Conservation (phyloP, 352 stramenopile species). For the Pythium pyrilobum region DNA sequence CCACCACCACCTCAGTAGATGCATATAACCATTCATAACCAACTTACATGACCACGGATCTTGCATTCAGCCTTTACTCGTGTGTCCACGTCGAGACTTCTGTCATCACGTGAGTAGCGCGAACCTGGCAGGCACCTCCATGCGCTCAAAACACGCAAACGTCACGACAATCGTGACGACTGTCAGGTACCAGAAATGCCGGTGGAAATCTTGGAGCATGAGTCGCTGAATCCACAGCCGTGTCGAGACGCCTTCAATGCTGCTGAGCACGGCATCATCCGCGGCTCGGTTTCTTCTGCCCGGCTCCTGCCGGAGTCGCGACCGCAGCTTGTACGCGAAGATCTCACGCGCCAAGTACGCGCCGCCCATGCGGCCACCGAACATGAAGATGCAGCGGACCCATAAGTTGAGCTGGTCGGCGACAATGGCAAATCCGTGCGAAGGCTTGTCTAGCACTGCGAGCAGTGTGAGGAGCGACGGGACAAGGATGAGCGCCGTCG, state of each 20-base stretch:
- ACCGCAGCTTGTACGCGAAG: constrained; percentile 78
- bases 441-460: constrained; percentile 69
- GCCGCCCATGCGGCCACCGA: constrained; percentile 61
- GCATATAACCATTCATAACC: not conserved
- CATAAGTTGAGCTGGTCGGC: constrained; percentile 74
- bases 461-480: constrained; percentile 73
- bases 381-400: constrained; percentile 85
- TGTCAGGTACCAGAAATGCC: constrained; percentile 85
- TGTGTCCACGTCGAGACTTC: not conserved
- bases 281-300: not conserved
- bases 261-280: constrained; percentile 17
- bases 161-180: constrained; percentile 77
- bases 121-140: constrained; percentile 70
- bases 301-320: constrained; percentile 29
- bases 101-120: constrained; percentile 42
- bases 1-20: constrained; percentile 7
- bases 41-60: not conserved
- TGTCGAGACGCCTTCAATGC: constrained; percentile 62
- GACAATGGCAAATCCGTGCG: constrained; percentile 50
- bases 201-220: constrained; percentile 82
- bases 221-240: constrained; percentile 80
- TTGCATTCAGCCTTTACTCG: not conserved
- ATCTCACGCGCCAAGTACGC: constrained; percentile 78
- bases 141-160: constrained; percentile 80
- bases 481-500: constrained; percentile 78